Conservation (phyloP, 257 asterid genomes). For the Haberlea rhodopensis region DNA sequence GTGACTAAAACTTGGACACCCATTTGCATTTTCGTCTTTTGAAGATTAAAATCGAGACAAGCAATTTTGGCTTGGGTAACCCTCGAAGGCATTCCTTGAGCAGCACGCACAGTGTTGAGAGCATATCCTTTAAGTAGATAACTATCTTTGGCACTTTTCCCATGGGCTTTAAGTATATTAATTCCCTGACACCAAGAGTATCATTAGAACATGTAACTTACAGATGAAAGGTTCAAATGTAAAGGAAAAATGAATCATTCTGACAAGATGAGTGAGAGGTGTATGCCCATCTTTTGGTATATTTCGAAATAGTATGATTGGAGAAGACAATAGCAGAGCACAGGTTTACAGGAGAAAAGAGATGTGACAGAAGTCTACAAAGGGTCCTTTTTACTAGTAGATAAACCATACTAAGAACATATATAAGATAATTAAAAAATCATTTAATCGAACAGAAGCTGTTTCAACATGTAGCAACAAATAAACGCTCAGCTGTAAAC, state of each 20-base stretch:
- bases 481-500: neutral
- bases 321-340: neutral
- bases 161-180: conserved; percentile 90
- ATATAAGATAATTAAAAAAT: neutral
- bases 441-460: conserved; percentile 10
- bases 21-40: conserved; percentile 90
- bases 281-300: conserved; percentile 3
- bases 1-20: conserved; percentile 91
- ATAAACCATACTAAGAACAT: neutral
- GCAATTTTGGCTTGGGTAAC: conserved; percentile 86
- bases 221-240: conserved; percentile 17
- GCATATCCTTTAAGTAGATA: conserved; percentile 87
- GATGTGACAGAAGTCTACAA: neutral
- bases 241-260: neutral
- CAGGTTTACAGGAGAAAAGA: conserved; percentile 7
- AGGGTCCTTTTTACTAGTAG: neutral
- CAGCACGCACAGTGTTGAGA: conserved; percentile 86
- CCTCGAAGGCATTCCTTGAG: conserved; percentile 90
- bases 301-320: conserved; percentile 10
- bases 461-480: conserved; percentile 14
- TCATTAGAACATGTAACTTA: conserved; percentile 22
- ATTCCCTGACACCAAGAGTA: conserved; percentile 58
- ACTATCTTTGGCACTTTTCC: conserved; percentile 89
- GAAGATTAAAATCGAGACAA: conserved; percentile 93
- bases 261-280: neutral